phyloP scores from a whole-genome alignment of 2,329 filamentous ascomycete species.

The Trichoderma sp. region DNA sequence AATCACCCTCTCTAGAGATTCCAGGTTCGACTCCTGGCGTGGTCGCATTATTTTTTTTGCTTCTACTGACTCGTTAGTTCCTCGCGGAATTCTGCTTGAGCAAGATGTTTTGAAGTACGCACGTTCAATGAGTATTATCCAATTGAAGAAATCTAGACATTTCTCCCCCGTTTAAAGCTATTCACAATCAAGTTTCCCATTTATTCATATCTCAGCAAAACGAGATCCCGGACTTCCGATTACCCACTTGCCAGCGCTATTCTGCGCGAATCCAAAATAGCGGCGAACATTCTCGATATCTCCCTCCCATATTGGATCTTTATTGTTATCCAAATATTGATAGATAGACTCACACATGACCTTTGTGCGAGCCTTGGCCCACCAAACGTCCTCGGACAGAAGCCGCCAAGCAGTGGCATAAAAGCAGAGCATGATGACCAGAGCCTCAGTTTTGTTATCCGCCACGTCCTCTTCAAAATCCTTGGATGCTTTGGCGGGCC shows the following conservation, averaged over 20 bases:
- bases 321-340: neutral
- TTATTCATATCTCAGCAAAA: neutral
- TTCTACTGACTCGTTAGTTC: neutral
- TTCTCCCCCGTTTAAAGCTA: neutral
- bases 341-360: conserved; percentile 15
- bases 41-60: conserved; percentile 26
- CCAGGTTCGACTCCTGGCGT: conserved; percentile 38
- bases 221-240: neutral
- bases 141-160: too few relatives aligned
- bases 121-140: neutral
- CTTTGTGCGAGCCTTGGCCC: neutral
- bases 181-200: neutral
- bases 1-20: conserved; percentile 32
- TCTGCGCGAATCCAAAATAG: neutral
- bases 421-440: conserved; percentile 14
- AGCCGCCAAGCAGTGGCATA: conserved; percentile 18
- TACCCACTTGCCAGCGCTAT: neutral
- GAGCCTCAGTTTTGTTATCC: neutral
- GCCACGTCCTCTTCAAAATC: conserved; percentile 9
- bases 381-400: conserved; percentile 6
- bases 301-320: neutral
- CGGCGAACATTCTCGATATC: neutral
- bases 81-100: neutral
- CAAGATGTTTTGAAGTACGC: neutral
- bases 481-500: conserved; percentile 16